Percentiles rank a stretch among this genome's conserved stretches.
Conservation (phyloP, 805 yeast genomes). For the Candida nemodendra region DNA sequence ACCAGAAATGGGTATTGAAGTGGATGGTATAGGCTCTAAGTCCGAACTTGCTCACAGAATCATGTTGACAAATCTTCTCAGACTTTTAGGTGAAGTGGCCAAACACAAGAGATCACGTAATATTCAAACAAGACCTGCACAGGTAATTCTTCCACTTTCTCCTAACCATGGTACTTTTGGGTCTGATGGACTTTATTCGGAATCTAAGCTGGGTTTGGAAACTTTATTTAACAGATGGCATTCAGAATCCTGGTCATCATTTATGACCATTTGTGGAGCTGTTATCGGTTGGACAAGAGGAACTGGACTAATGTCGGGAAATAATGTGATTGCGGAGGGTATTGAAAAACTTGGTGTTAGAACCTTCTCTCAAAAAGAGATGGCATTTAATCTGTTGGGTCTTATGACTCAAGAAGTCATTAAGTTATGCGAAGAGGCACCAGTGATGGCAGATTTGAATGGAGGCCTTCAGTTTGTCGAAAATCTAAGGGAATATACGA, state of each 20-base stretch:
- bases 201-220: slow-evolving; percentile 92
- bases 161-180: slow-evolving; percentile 99
- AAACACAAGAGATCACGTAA: slow-evolving; percentile 72
- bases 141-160: slow-evolving; percentile 92
- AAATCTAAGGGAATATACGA: slow-evolving; percentile 85
- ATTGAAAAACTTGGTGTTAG: slow-evolving; percentile 94
- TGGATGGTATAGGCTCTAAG: slow-evolving; percentile 88
- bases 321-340: slow-evolving; percentile 97
- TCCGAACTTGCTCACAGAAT: slow-evolving; percentile 98
- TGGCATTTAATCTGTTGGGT: slow-evolving; percentile 98
- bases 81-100: slow-evolving; percentile 90
- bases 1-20: slow-evolving; percentile 97
- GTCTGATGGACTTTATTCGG: slow-evolving; percentile 96
- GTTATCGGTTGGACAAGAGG: slow-evolving; percentile 99
- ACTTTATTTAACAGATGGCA: slow-evolving; percentile 98
- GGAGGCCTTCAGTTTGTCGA: slow-evolving; percentile 97
- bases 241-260: slow-evolving; percentile 94
- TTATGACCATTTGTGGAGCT: slow-evolving; percentile 96
- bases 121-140: slow-evolving; percentile 96
- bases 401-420: slow-evolving; percentile 83
- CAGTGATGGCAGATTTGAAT: slow-evolving; percentile 96
- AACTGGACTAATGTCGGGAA: slow-evolving; percentile 97
- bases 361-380: slow-evolving; percentile 97
- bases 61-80: slow-evolving; percentile 92
- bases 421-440: slow-evolving; percentile 85